Conservation (phyloP, 441 rosid species). For the Croton laevigatus region DNA sequence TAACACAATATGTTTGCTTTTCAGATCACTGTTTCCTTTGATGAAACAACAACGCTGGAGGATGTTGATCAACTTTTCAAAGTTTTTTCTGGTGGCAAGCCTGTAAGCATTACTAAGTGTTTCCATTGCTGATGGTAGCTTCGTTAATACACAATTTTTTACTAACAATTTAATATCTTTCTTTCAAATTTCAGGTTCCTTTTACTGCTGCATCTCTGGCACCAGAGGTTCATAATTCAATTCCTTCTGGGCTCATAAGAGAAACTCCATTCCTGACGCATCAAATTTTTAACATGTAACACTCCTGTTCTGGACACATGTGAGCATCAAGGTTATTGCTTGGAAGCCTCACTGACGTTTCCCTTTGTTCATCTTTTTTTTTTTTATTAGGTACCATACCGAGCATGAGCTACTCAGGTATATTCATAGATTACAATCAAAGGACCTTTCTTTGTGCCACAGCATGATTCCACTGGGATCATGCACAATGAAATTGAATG, state of each 20-base stretch:
- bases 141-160: not conserved
- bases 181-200: slow-evolving; percentile 52
- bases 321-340: slow-evolving; percentile 17
- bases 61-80: slow-evolving; percentile 83
- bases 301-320: slow-evolving; percentile 18
- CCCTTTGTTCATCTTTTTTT: slow-evolving; percentile 20
- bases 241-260: slow-evolving; percentile 67
- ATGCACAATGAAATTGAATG: slow-evolving; percentile 96
- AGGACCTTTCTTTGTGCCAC: slow-evolving; percentile 96
- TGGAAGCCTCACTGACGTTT: slow-evolving; percentile 28
- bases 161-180: slow-evolving; percentile 1
- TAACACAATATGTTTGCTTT: slow-evolving; percentile 30
- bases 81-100: slow-evolving; percentile 73
- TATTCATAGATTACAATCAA: slow-evolving; percentile 67
- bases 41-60: slow-evolving; percentile 90
- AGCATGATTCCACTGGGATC: slow-evolving; percentile 99
- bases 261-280: slow-evolving; percentile 75
- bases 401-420: slow-evolving; percentile 95
- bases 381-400: slow-evolving; percentile 64
- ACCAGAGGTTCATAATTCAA: slow-evolving; percentile 63
- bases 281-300: slow-evolving; percentile 77
- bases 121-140: slow-evolving; percentile 12
- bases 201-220: slow-evolving; percentile 90
- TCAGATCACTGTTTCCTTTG: slow-evolving; percentile 86
- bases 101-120: slow-evolving; percentile 35